Conservation (phyloP, 352 stramenopile genomes). For the Peronosclerospora sorghi region DNA sequence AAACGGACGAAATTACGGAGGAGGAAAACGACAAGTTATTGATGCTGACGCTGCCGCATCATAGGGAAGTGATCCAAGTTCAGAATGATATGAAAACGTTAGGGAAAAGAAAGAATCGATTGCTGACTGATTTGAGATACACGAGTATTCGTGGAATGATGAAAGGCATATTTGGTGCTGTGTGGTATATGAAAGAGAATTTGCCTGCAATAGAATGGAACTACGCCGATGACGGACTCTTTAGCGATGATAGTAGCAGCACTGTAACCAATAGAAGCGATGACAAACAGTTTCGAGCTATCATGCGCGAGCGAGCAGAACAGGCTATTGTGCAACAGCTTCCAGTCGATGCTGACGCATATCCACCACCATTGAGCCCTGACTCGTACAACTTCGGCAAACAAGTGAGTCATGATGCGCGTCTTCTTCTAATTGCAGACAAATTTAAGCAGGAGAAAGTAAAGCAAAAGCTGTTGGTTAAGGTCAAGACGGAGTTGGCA, state of each 20-base stretch:
- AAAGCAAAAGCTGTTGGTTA: slow-evolving; percentile 31
- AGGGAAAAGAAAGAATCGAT: slow-evolving; percentile 18
- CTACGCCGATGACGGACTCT: slow-evolving; percentile 46
- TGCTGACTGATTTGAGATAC: slow-evolving; percentile 41
- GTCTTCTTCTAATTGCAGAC: slow-evolving; percentile 67
- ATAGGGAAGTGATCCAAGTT: slow-evolving; percentile 41
- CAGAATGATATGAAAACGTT: slow-evolving; percentile 2
- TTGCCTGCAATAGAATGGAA: slow-evolving; percentile 53
- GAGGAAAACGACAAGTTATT: slow-evolving; percentile 34
- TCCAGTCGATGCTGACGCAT: slow-evolving; percentile 39
- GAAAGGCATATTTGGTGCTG: slow-evolving; percentile 42
- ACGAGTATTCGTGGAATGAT: slow-evolving; percentile 69
- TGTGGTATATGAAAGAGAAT: slow-evolving; percentile 57
- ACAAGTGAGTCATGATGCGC: slow-evolving; percentile 56
- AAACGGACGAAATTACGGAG: slow-evolving; percentile 1
- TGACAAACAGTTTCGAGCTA: slow-evolving; percentile 19
- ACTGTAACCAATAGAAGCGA: neutral
- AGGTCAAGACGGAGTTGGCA: slow-evolving; percentile 44
- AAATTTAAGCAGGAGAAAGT: slow-evolving; percentile 45
- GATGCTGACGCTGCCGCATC: slow-evolving; percentile 68
- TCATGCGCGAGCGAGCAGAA: slow-evolving; percentile 21
- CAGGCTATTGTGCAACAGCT: slow-evolving; percentile 35
- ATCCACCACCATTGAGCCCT: slow-evolving; percentile 25
- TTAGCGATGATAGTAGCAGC: slow-evolving; percentile 24
- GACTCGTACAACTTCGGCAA: slow-evolving; percentile 81